Conservation (phyloP, 352 stramenopile species). For the Globisporangium paroecandrum region DNA sequence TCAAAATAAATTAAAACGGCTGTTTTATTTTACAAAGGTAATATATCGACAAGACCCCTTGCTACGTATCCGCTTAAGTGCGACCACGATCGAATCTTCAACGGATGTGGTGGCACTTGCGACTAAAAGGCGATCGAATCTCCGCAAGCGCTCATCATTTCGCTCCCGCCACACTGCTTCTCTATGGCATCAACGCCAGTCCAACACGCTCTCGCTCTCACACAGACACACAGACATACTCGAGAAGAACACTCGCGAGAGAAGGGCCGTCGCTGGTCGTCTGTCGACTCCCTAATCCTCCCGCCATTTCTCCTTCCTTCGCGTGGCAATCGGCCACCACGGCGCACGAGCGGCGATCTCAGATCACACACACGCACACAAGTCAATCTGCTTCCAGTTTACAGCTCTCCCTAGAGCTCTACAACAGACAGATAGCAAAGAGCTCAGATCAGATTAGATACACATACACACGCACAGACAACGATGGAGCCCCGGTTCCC, state of each 20-base stretch:
- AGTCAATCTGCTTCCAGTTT: too few relatives aligned
- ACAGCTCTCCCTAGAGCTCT: too few relatives aligned
- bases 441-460: background rate
- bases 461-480: background rate
- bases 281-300: background rate
- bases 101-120: background rate
- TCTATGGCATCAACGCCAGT: background rate
- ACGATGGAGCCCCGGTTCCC: conserved; percentile 10
- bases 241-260: background rate
- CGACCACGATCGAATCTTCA: too few relatives aligned
- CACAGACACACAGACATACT: background rate
- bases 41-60: too few relatives aligned
- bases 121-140: background rate
- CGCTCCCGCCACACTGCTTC: background rate
- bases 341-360: background rate
- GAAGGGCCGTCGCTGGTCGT: background rate
- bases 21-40: too few relatives aligned
- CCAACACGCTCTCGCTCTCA: too few relatives aligned
- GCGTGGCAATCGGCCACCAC: too few relatives aligned
- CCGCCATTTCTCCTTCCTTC: background rate
- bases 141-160: background rate
- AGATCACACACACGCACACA: background rate
- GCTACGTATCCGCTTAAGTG: too few relatives aligned
- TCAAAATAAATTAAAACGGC: too few relatives aligned
- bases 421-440: too few relatives aligned